phyloP scores from a whole-genome alignment of 805 yeast genomes.

The Yamadazyma kitorensis region DNA sequence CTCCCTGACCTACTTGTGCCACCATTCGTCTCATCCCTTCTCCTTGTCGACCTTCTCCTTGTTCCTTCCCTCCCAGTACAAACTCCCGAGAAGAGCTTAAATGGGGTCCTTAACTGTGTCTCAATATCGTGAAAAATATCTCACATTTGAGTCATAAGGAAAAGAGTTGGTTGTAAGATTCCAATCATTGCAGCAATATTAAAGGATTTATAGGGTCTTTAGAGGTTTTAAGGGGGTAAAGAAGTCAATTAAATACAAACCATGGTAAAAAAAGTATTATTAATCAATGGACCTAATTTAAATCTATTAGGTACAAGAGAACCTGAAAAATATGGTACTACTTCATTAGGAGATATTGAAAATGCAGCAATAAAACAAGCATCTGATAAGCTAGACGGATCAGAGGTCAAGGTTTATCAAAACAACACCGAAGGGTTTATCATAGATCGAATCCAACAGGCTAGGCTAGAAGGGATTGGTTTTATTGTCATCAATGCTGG shows the following conservation, averaged over 20 bases:
- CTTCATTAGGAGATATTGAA: constrained; percentile 43
- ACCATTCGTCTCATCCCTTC: too few relatives aligned
- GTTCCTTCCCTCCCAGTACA: too few relatives aligned
- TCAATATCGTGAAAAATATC: too few relatives aligned
- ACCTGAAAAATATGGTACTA: constrained; percentile 51
- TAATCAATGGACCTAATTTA: constrained; percentile 50
- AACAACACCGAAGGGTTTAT: constrained; percentile 46
- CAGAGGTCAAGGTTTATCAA: constrained; percentile 35
- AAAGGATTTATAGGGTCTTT: too few relatives aligned
- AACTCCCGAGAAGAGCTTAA: too few relatives aligned
- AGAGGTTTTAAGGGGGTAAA: too few relatives aligned
- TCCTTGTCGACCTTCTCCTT: too few relatives aligned
- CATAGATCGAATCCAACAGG: constrained; percentile 47
- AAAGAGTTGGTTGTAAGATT: too few relatives aligned
- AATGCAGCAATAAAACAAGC: constrained; percentile 35
- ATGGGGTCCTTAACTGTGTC: too few relatives aligned
- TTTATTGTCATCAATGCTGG: constrained; percentile 52
- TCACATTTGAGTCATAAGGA: too few relatives aligned
- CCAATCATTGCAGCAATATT: too few relatives aligned
- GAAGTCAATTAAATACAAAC: constrained; percentile 2
- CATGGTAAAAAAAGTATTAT: constrained; percentile 42
- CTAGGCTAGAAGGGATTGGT: constrained; percentile 39
- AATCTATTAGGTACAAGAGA: constrained; percentile 48
- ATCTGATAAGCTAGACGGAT: constrained; percentile 26
- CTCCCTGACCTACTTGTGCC: too few relatives aligned